A percentile compares a stretch with the other conserved stretches of the same genome.
Conservation (phyloP, 306 rosid genomes). For the Gastrolobium villosum region DNA sequence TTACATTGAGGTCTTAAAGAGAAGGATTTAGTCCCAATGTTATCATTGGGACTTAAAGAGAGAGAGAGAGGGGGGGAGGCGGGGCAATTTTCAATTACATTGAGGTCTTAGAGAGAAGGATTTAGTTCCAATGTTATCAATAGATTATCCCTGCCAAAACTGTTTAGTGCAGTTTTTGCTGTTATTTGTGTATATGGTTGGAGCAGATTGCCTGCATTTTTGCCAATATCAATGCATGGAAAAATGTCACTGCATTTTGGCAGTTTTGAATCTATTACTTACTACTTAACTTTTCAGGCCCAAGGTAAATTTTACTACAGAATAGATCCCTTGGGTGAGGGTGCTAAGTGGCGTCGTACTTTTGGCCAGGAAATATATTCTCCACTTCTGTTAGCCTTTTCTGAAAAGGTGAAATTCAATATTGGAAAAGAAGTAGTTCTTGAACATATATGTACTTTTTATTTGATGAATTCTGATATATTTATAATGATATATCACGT, state of each 20-base stretch:
- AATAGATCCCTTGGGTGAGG: conserved; percentile 85
- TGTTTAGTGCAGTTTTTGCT: conserved; percentile 17
- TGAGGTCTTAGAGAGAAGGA: conserved; percentile 12
- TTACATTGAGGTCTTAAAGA: conserved; percentile 9
- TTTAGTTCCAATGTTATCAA: conserved; percentile 9
- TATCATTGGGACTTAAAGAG: not conserved
- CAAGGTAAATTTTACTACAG: conserved; percentile 83
- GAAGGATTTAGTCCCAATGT: conserved; percentile 19
- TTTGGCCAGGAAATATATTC: conserved; percentile 96
- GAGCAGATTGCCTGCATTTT: conserved; percentile 16
- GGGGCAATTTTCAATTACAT: not conserved
- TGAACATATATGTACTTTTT: not conserved
- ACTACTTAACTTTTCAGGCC: conserved; percentile 62
- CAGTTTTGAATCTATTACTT: conserved; percentile 18
- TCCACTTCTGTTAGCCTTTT: conserved; percentile 91
- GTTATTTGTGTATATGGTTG: conserved; percentile 16
- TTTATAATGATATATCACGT: conserved; percentile 14
- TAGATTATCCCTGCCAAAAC: not conserved
- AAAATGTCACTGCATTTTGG: conserved; percentile 16
- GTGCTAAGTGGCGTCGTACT: conserved; percentile 96
- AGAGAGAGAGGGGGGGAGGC: not conserved
- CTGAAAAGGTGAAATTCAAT: conserved; percentile 77
- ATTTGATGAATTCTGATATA: conserved; percentile 6
- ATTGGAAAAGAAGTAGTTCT: conserved; percentile 37
- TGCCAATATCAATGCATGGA: conserved; percentile 18